phyloP scores from a whole-genome alignment of 352 stramenopile species.

The Globisporangium solare region DNA sequence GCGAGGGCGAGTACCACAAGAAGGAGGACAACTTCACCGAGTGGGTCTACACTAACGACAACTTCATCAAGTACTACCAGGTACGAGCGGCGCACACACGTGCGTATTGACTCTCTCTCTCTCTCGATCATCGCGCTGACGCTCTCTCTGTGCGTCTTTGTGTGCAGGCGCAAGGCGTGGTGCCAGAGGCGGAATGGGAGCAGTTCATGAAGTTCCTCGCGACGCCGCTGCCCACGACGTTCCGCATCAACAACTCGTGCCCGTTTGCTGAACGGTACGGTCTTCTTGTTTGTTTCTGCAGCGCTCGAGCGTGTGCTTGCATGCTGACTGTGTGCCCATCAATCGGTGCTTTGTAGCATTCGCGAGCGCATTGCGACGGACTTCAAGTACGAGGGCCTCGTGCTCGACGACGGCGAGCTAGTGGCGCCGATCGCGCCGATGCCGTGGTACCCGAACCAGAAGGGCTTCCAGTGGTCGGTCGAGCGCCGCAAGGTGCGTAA shows the following conservation, averaged over 20 bases:
- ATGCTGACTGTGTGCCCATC: too few relatives aligned
- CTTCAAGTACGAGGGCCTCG: conserved; percentile 82
- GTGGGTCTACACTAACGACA: conserved; percentile 86
- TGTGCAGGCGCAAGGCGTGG: conserved; percentile 69
- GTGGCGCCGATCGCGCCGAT: conserved; percentile 80
- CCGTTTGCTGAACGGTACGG: conserved; percentile 76
- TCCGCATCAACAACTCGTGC: conserved; percentile 92
- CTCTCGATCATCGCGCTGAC: too few relatives aligned
- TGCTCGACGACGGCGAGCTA: conserved; percentile 67
- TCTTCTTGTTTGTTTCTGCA: too few relatives aligned
- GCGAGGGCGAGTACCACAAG: conserved; percentile 45
- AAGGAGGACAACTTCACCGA: conserved; percentile 70
- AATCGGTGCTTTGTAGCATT: conserved; percentile 40
- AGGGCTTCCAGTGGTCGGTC: conserved; percentile 88
- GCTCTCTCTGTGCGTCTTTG: not conserved
- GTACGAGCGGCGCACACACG: conserved; percentile 8
- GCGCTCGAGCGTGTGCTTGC: too few relatives aligned
- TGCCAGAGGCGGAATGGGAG: conserved; percentile 83
- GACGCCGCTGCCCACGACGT: conserved; percentile 89
- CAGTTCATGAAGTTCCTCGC: conserved; percentile 87
- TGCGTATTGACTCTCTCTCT: too few relatives aligned
- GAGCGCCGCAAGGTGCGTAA: conserved; percentile 90
- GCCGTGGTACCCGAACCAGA: conserved; percentile 87
- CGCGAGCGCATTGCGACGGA: conserved; percentile 79
- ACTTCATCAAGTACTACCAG: conserved; percentile 86